Conservation (phyloP, 257 asterid genomes). For the Solanum habrochaites region DNA sequence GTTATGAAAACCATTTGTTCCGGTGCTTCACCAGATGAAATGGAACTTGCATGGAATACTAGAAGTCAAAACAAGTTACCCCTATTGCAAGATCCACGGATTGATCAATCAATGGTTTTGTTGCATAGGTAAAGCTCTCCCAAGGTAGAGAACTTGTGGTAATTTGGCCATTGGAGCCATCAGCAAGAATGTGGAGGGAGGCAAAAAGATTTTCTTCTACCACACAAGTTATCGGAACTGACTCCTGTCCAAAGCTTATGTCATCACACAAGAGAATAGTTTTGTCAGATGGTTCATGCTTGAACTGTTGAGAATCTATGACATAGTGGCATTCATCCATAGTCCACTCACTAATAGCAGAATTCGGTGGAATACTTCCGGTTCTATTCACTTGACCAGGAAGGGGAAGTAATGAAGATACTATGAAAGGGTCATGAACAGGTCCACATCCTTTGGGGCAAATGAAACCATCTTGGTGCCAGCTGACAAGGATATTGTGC, state of each 20-base stretch:
- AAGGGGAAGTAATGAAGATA: conserved; percentile 35
- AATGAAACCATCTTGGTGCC: conserved; percentile 74
- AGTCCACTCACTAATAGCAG: conserved; percentile 51
- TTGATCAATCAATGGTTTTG: conserved; percentile 62
- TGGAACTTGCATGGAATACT: neutral
- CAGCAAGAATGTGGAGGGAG: conserved; percentile 42
- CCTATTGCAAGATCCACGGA: conserved; percentile 50
- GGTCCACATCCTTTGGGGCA: conserved; percentile 75
- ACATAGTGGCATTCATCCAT: conserved; percentile 85
- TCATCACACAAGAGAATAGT: conserved; percentile 78
- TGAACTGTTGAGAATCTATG: conserved; percentile 74
- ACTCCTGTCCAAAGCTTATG: conserved; percentile 82
- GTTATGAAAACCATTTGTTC: neutral
- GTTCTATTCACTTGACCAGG: conserved; percentile 20
- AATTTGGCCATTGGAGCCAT: conserved; percentile 71
- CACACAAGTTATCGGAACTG: conserved; percentile 82
- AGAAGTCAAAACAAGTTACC: conserved; percentile 29
- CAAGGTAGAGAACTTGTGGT: conserved; percentile 66
- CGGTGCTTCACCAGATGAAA: neutral
- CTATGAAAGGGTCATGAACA: conserved; percentile 13
- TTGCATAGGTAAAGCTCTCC: conserved; percentile 87
- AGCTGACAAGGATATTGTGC: conserved; percentile 56
- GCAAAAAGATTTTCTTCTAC: conserved; percentile 86
- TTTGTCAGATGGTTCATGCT: conserved; percentile 72
- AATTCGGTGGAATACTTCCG: conserved; percentile 17